These are phyloP conservation scores for Quercus tomentella DNA, from an alignment of 331 rosid genomes.

Conservation along the genomic window DNA sequence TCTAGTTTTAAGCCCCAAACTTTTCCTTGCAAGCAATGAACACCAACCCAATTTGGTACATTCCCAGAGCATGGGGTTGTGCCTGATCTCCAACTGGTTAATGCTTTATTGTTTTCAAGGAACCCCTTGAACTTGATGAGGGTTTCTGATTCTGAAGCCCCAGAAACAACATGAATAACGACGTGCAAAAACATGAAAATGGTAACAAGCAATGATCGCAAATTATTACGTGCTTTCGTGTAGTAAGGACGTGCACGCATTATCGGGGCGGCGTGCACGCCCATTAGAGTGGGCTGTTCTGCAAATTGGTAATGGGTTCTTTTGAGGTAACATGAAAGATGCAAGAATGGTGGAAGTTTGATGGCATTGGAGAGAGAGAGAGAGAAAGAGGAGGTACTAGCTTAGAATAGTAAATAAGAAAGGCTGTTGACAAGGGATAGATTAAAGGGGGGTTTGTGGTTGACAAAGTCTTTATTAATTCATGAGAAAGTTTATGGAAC, in stretches of 20 bases:
- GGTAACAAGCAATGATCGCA: background rate
- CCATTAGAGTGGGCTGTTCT: conserved; percentile 34
- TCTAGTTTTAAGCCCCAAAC: conserved; percentile 63
- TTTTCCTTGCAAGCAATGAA: conserved; percentile 45
- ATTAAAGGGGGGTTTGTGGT: conserved; percentile 2
- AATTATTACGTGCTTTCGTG: conserved; percentile 38
- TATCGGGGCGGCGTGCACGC: conserved; percentile 53
- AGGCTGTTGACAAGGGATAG: conserved; percentile 15
- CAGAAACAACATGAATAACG: conserved; percentile 4
- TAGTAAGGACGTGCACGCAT: conserved; percentile 31
- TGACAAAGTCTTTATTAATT: conserved; percentile 45
- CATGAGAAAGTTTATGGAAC: no score
- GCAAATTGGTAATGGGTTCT: conserved; percentile 19
- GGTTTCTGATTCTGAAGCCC: conserved; percentile 34
- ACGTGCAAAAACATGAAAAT: background rate
- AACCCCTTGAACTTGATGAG: conserved; percentile 59
- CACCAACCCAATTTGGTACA: conserved; percentile 53
- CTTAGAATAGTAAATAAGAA: conserved; percentile 36
- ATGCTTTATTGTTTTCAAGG: conserved; percentile 10
- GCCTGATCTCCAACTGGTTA: conserved; percentile 39
- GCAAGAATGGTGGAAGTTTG: conserved; percentile 32
- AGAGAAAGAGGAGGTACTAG: conserved; percentile 7
- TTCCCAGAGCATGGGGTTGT: conserved; percentile 38
- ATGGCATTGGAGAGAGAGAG: conserved; percentile 34
- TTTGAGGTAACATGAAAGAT: conserved; percentile 4